Evolutionary conservation across 106 monocot genomes (phyloP), one percentile per base, ranked within the genome.

Genomic region (Apostasia shenzhenica): DNA sequence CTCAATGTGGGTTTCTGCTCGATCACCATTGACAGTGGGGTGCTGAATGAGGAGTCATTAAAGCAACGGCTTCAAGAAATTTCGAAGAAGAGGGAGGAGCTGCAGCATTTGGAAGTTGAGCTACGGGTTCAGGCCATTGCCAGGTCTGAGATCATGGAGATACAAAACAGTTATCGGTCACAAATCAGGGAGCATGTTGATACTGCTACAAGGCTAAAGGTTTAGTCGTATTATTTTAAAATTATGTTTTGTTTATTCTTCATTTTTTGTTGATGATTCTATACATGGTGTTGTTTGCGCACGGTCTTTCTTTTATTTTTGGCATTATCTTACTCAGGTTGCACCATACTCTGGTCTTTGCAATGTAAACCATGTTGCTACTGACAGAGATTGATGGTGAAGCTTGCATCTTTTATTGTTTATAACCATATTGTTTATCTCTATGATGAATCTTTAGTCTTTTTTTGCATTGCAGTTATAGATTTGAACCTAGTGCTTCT

Each of bases 171-270:
- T 57, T 85, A 72, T 45, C 75, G 81, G 47, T 55, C 64, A 4
- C 77, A 78, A 73, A 62, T 86, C 12, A 90, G 81, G 81, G 90
- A 90, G 81, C 90, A 90, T 26, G 65, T 55, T 1, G 62, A 76
- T 57, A 63, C 62, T 4, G 70, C 67, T 76, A 61, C 72, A 2
- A 79, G 81, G 41, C 76, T 93, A 3, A 93, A 93, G 99, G 99
- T 99, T 70, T 38, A n/a, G 9, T 11, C 45, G n/a, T 26, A 14
- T 26, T 71, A 6, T 26, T 7, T n/a, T 41, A 13, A 26, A 26
- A 26, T 26, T 26, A 26, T 26, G 26, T 26, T 26, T 26, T 26
- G 26, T 26, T 26, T 26, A 26, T 26, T 26, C 26, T 26, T 45
- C 71, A 51, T 63, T 49, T 8, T 37, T 40, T 41, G n/a, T 1